Percentiles rank a stretch among this genome's conserved stretches.
Conservation (phyloP, 345 rosid species). For the Stellera chamaejasme region DNA sequence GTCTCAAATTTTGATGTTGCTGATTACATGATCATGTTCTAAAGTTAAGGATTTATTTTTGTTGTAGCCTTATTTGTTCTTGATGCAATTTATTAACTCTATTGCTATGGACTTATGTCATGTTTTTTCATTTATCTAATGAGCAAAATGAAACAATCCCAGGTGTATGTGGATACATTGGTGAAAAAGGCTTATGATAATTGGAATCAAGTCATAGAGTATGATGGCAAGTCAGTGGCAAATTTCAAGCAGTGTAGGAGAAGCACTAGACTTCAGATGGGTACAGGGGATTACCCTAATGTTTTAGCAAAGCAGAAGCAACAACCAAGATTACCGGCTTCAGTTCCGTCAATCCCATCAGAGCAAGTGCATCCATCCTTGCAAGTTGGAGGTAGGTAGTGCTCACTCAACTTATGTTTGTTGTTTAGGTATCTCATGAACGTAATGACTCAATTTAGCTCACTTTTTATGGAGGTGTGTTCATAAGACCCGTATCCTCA, state of each 20-base stretch:
- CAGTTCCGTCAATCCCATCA: slow-evolving; percentile 35
- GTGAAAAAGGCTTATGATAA: slow-evolving; percentile 98
- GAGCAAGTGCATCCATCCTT: slow-evolving; percentile 50
- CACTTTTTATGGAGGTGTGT: too few species aligned
- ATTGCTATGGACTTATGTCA: too few species aligned
- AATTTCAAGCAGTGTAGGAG: slow-evolving; percentile 39
- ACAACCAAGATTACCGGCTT: slow-evolving; percentile 34
- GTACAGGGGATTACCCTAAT: slow-evolving; percentile 31
- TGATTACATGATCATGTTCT: neutral
- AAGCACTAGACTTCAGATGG: slow-evolving; percentile 21
- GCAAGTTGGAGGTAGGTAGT: slow-evolving; percentile 45
- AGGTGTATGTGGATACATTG: slow-evolving; percentile 74
- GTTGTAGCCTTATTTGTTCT: neutral
- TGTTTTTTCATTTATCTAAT: too few species aligned
- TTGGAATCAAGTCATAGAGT: slow-evolving; percentile 84
- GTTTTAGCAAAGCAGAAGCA: slow-evolving; percentile 29
- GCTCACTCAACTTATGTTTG: neutral
- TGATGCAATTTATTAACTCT: too few species aligned
- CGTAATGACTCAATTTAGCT: too few species aligned
- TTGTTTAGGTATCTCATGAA: too few species aligned
- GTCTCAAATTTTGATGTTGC: neutral
- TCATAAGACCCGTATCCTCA: too few species aligned
- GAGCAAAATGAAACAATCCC: neutral
- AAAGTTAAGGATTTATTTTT: slow-evolving; percentile 8
- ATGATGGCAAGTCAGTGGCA: slow-evolving; percentile 73